phyloP scores from a whole-genome alignment of 352 stramenopile species.

The Thraustochytrium sp. region DNA sequence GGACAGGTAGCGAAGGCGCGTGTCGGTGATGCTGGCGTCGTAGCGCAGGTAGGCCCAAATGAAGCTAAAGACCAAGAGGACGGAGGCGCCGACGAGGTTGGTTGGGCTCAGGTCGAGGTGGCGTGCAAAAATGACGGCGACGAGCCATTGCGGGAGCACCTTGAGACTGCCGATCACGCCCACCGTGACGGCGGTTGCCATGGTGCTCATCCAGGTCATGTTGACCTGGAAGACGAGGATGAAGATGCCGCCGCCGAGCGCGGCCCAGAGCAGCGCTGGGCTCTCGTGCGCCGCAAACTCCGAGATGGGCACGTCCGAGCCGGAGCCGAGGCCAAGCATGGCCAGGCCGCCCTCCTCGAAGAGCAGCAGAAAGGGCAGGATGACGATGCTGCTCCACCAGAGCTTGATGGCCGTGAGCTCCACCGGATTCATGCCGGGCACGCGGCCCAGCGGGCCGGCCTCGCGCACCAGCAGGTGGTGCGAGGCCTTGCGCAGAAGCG shows the following conservation, averaged over 20 bases:
- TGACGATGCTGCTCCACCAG: not conserved
- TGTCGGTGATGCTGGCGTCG: conserved; percentile 8
- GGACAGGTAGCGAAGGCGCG: not conserved
- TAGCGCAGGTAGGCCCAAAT: conserved; percentile 39
- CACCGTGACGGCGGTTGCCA: conserved; percentile 34
- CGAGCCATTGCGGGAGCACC: conserved; percentile 43
- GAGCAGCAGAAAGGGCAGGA: not conserved
- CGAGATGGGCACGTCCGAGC: not conserved
- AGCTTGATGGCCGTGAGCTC: conserved; percentile 45
- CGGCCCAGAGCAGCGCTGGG: not conserved
- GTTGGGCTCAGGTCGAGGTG: not conserved
- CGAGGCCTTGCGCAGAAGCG: conserved; percentile 19
- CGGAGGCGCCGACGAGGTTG: not conserved
- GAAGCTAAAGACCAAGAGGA: not conserved
- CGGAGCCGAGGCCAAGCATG: not conserved
- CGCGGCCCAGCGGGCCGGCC: not conserved
- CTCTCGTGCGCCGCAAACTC: not conserved
- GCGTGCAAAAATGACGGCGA: not conserved
- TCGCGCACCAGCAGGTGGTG: conserved; percentile 30
- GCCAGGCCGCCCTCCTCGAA: conserved; percentile 9
- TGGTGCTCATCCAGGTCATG: conserved; percentile 44
- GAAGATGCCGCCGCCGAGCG: conserved; percentile 22
- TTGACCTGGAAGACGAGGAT: conserved; percentile 36
- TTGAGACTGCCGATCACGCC: conserved; percentile 46
- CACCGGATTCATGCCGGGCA: not conserved